These are phyloP conservation scores for Penicillium sp. DNA, from an alignment of 2,329 filamentous ascomycete species.

Conservation along the genomic window DNA sequence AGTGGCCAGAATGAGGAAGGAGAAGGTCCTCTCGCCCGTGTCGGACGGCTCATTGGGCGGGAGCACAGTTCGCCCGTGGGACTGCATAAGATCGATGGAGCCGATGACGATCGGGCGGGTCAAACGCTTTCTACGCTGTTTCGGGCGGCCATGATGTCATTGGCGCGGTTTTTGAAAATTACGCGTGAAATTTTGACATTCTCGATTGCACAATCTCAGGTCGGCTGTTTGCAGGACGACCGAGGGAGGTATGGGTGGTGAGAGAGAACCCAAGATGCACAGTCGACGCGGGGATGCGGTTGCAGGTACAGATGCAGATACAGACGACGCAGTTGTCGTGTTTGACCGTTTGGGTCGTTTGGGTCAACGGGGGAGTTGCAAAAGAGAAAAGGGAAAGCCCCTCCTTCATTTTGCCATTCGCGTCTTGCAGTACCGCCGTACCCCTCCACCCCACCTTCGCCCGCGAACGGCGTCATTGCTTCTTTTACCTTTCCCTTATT, in stretches of 20 bases:
- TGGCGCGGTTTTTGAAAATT: constrained; percentile 25
- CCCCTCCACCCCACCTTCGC: constrained; percentile 16
- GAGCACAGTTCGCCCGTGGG: constrained; percentile 29
- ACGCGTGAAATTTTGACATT: constrained; percentile 18
- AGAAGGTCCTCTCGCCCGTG: constrained; percentile 13
- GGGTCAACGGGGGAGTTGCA: too few relatives aligned
- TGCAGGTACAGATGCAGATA: too few relatives aligned
- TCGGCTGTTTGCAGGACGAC: background rate
- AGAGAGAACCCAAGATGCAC: too few relatives aligned
- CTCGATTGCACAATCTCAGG: too few relatives aligned
- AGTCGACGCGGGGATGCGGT: too few relatives aligned
- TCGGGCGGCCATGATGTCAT: constrained; percentile 34
- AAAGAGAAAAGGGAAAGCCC: background rate
- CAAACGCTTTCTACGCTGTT: constrained; percentile 34
- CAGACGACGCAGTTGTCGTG: too few relatives aligned
- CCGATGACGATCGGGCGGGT: constrained; percentile 37
- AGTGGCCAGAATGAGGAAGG: constrained; percentile 27
- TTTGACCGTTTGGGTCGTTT: too few relatives aligned
- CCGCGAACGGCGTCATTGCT: constrained; percentile 24
- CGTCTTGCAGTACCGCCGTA: too few relatives aligned
- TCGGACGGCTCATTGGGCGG: constrained; percentile 24
- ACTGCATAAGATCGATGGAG: constrained; percentile 36
- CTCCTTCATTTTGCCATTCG: background rate
- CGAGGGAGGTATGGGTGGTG: too few relatives aligned
- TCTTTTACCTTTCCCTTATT: constrained; percentile 4